Conservation (phyloP, 2,329 filamentous ascomycete species). For the Fusarium sambucinum region DNA sequence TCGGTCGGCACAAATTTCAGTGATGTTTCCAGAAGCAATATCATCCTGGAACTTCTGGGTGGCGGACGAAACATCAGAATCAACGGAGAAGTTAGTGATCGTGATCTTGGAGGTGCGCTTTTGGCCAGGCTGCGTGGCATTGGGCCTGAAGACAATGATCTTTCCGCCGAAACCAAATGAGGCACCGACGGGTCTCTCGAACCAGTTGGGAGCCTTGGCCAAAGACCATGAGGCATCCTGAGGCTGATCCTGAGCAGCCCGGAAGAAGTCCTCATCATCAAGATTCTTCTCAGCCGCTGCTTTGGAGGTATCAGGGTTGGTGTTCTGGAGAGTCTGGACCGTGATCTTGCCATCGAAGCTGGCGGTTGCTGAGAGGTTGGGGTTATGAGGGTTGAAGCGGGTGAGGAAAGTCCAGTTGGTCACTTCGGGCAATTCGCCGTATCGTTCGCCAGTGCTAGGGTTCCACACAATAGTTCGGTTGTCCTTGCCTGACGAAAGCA, state of each 20-base stretch:
- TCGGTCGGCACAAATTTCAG: slow-evolving; percentile 82
- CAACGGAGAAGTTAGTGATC: slow-evolving; percentile 89
- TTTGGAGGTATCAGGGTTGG: slow-evolving; percentile 80
- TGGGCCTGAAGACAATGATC: slow-evolving; percentile 78
- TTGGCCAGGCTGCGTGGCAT: slow-evolving; percentile 70
- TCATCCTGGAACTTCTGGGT: slow-evolving; percentile 90
- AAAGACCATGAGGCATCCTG: slow-evolving; percentile 92
- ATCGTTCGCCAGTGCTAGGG: slow-evolving; percentile 85
- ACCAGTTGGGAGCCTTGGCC: slow-evolving; percentile 87
- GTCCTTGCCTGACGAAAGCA: slow-evolving; percentile 96
- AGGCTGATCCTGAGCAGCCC: slow-evolving; percentile 89
- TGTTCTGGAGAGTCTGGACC: slow-evolving; percentile 93
- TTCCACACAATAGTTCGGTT: slow-evolving; percentile 98
- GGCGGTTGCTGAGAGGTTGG: slow-evolving; percentile 90
- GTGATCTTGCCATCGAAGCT: slow-evolving; percentile 98
- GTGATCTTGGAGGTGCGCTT: slow-evolving; percentile 79
- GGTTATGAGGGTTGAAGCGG: slow-evolving; percentile 92
- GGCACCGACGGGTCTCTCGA: slow-evolving; percentile 84
- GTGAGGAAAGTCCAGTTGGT: slow-evolving; percentile 99
- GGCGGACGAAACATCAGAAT: slow-evolving; percentile 84
- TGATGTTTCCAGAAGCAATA: slow-evolving; percentile 81
- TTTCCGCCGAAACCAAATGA: slow-evolving; percentile 98
- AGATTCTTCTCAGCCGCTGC: slow-evolving; percentile 74
- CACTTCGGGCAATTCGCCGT: slow-evolving; percentile 94
- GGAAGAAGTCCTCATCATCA: slow-evolving; percentile 96